Conservation (phyloP, 371 early-diverging fungal species). For the Mucor mucedo region DNA sequence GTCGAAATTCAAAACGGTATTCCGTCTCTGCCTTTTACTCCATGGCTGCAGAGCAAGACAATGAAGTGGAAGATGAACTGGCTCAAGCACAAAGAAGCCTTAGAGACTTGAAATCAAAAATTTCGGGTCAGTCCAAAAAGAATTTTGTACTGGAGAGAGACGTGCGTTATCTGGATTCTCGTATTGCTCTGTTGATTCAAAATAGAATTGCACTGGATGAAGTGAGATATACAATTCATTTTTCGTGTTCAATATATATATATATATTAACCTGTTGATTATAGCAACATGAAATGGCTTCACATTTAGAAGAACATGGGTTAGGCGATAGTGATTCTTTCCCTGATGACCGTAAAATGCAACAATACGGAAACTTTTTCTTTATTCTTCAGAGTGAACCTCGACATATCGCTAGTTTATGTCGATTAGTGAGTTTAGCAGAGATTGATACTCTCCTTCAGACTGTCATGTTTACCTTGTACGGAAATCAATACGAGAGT, state of each 20-base stretch:
- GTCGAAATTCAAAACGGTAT: slow-evolving; percentile 68
- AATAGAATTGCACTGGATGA: slow-evolving; percentile 92
- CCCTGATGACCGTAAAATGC: slow-evolving; percentile 87
- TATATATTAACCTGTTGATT: too few relatives aligned
- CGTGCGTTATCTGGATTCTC: slow-evolving; percentile 90
- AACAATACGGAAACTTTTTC: slow-evolving; percentile 92
- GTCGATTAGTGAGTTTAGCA: slow-evolving; percentile 83
- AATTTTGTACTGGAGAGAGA: slow-evolving; percentile 95
- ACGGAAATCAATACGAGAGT: slow-evolving; percentile 95
- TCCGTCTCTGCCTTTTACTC: slow-evolving; percentile 92
- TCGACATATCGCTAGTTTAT: slow-evolving; percentile 85
- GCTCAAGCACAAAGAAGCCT: slow-evolving; percentile 87
- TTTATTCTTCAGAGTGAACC: slow-evolving; percentile 94
- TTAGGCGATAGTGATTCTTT: slow-evolving; percentile 68
- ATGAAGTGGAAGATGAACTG: slow-evolving; percentile 93
- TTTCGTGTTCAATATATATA: not conserved
- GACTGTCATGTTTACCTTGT: slow-evolving; percentile 95
- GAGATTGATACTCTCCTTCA: slow-evolving; percentile 94
- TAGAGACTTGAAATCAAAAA: slow-evolving; percentile 86
- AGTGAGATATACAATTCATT: slow-evolving; percentile 40
- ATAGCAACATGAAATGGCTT: slow-evolving; percentile 80
- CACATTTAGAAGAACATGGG: slow-evolving; percentile 77
- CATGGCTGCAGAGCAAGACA: slow-evolving; percentile 95
- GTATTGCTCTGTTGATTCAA: slow-evolving; percentile 93
- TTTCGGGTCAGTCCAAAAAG: slow-evolving; percentile 93